Conservation (phyloP, 2,329 filamentous ascomycete species). For the Rhytidhysteron rufulum region DNA sequence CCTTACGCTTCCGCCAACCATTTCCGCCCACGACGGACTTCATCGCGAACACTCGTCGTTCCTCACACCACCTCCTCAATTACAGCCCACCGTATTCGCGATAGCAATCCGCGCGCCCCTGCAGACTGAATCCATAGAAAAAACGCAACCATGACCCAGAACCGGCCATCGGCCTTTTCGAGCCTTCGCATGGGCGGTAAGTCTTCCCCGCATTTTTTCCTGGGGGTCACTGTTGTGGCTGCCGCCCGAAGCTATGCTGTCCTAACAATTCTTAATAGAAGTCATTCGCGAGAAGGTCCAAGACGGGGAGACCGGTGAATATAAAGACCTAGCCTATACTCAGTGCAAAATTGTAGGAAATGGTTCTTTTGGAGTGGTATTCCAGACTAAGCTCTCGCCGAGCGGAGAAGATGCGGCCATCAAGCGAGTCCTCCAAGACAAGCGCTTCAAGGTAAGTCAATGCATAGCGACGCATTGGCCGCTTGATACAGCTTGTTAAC, state of each 20-base stretch:
- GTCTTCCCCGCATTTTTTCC: constrained; percentile 38
- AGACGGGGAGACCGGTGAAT: constrained; percentile 95
- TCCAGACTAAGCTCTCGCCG: constrained; percentile 98
- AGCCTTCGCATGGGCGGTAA: constrained; percentile 96
- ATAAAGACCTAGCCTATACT: constrained; percentile 94
- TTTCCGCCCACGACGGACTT: constrained; percentile 53
- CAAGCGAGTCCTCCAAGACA: constrained; percentile 97
- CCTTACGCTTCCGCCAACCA: too few relatives aligned
- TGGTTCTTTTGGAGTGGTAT: constrained; percentile 96
- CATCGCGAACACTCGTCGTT: constrained; percentile 37
- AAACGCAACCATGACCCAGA: constrained; percentile 71
- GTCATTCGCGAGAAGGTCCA: constrained; percentile 98
- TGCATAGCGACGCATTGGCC: constrained; percentile 14
- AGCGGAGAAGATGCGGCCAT: constrained; percentile 97
- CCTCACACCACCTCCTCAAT: constrained; percentile 45
- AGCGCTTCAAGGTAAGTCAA: constrained; percentile 87
- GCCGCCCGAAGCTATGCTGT: constrained; percentile 6
- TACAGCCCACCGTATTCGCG: constrained; percentile 38
- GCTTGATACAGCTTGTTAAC: constrained; percentile 22
- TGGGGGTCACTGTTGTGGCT: constrained; percentile 15
- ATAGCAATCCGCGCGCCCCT: constrained; percentile 34
- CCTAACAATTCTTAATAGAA: constrained; percentile 60
- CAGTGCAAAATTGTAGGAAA: constrained; percentile 99
- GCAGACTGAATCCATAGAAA: constrained; percentile 16
- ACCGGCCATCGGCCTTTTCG: constrained; percentile 83